These are phyloP conservation scores for Rhizopus arrhizus DNA, from an alignment of 371 early-diverging fungal genomes.

Conservation along the genomic window DNA sequence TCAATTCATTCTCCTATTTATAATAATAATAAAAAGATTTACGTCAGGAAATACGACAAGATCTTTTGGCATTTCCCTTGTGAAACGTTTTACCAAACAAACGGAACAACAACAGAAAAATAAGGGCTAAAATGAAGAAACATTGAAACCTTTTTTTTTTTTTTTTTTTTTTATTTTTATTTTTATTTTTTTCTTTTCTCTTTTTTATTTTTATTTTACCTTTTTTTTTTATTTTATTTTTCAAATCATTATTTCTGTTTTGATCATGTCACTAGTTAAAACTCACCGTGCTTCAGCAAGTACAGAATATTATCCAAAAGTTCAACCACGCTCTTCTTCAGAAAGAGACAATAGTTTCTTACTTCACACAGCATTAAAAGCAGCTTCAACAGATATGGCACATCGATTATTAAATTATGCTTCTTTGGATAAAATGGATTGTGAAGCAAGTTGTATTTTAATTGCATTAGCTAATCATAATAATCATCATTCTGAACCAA, in stretches of 20 bases:
- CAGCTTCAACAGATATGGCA: slow-evolving; percentile 25
- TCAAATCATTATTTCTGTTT: slow-evolving; percentile 7
- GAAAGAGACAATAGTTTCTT: slow-evolving; percentile 37
- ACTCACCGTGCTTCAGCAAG: slow-evolving; percentile 1
- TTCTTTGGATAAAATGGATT: slow-evolving; percentile 42
- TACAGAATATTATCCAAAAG: slow-evolving; percentile 31
- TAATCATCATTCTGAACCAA: background rate
- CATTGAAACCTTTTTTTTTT: background rate
- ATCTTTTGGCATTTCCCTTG: slow-evolving; percentile 3
- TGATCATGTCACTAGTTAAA: background rate
- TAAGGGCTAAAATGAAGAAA: slow-evolving; percentile 4
- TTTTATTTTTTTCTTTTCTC: background rate
- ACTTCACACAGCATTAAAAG: slow-evolving; percentile 23
- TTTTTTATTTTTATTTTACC: background rate
- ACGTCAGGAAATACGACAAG: no score
- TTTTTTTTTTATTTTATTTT: background rate
- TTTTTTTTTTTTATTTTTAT: slow-evolving; percentile 7
- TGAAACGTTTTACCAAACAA: slow-evolving; percentile 8
- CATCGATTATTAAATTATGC: slow-evolving; percentile 29
- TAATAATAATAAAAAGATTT: background rate
- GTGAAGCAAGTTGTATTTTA: slow-evolving; percentile 50
- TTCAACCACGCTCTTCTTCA: slow-evolving; percentile 51
- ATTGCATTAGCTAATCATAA: slow-evolving; percentile 49
- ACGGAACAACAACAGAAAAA: slow-evolving; percentile 7
- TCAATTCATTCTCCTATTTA: no score